A percentile compares a stretch with the other conserved stretches of the same genome.
These are phyloP conservation scores for Malbranchea zuffiana DNA, from an alignment of 2,329 filamentous ascomycete genomes.

Conservation along the genomic window DNA sequence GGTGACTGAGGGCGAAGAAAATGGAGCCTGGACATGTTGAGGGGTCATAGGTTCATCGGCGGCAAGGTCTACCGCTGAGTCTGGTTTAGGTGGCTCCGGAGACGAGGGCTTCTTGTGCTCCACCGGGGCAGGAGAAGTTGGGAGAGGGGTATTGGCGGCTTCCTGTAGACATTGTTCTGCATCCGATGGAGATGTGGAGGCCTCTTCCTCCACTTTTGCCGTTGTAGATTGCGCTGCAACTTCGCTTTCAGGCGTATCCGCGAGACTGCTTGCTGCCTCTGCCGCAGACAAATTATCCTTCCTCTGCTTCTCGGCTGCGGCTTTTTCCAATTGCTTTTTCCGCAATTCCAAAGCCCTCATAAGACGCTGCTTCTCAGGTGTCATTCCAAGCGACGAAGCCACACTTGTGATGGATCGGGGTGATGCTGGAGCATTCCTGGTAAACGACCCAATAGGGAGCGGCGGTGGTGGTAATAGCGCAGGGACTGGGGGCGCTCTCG, in stretches of 20 bases:
- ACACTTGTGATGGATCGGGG: constrained; percentile 36
- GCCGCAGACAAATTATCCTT: constrained; percentile 11
- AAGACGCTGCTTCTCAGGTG: constrained; percentile 78
- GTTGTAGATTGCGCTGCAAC: neutral
- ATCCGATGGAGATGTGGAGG: neutral
- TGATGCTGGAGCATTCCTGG: constrained; percentile 23
- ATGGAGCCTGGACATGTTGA: neutral
- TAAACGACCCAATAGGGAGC: constrained; percentile 22
- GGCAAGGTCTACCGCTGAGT: constrained; percentile 13
- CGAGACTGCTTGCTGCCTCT: constrained; percentile 19
- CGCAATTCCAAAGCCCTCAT: constrained; percentile 90
- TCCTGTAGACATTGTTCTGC: neutral
- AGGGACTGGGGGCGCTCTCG: constrained; percentile 29
- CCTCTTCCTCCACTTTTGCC: neutral
- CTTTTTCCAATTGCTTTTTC: constrained; percentile 58
- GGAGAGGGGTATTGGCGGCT: neutral
- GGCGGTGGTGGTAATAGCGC: constrained; percentile 30
- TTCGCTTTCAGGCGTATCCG: neutral
- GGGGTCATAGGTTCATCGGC: neutral
- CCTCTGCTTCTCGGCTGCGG: constrained; percentile 12
- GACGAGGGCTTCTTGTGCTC: neutral
- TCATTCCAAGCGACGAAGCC: constrained; percentile 47
- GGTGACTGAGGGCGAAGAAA: neutral
- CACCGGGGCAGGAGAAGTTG: neutral
- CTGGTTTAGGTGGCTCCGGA: constrained; percentile 9